Evolutionary conservation across 1,284 basidiomycete genomes (phyloP).

Genomic region (Lignosus rhinocerotis): DNA sequence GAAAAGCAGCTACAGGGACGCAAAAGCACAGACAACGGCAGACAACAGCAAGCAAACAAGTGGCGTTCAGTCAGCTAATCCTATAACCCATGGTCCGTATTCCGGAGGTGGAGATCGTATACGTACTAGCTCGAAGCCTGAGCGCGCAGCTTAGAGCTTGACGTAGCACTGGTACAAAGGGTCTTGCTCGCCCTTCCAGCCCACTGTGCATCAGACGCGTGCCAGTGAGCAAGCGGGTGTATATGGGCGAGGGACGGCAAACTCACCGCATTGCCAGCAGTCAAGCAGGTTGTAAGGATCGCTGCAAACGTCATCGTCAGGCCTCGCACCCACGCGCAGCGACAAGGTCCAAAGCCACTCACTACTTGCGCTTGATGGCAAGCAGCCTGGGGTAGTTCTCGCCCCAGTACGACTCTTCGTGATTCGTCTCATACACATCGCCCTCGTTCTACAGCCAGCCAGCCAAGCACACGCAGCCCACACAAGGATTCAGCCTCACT

Average conservation of each 20-base stretch:
- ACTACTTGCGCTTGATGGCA: slow-evolving; percentile 58
- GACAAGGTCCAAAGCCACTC: slow-evolving; percentile 20
- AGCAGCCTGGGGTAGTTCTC: slow-evolving; percentile 48
- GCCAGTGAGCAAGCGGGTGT: background rate
- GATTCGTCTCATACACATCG: slow-evolving; percentile 55
- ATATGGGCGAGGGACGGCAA: background rate
- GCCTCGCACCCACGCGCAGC: no score
- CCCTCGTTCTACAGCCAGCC: slow-evolving; percentile 49
- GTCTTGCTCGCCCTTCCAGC: slow-evolving; percentile 26
- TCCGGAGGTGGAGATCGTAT: no score
- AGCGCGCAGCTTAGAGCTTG: slow-evolving; percentile 5
- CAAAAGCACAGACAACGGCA: no score
- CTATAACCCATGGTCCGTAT: no score
- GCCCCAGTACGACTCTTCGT: slow-evolving; percentile 56
- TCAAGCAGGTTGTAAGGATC: slow-evolving; percentile 55
- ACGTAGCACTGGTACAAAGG: slow-evolving; percentile 27
- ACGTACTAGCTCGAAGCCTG: no score
- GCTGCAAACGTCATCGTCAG: slow-evolving; percentile 34
- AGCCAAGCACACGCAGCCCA: background rate
- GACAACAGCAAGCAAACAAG: no score
- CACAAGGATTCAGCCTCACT: background rate
- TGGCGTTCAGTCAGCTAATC: no score
- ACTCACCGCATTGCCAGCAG: slow-evolving; percentile 63
- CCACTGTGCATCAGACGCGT: slow-evolving; percentile 19
- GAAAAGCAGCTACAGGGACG: no score